Evolutionary conservation across 1,284 basidiomycete genomes (phyloP).

Genomic region (Heimioporus retisporus): DNA sequence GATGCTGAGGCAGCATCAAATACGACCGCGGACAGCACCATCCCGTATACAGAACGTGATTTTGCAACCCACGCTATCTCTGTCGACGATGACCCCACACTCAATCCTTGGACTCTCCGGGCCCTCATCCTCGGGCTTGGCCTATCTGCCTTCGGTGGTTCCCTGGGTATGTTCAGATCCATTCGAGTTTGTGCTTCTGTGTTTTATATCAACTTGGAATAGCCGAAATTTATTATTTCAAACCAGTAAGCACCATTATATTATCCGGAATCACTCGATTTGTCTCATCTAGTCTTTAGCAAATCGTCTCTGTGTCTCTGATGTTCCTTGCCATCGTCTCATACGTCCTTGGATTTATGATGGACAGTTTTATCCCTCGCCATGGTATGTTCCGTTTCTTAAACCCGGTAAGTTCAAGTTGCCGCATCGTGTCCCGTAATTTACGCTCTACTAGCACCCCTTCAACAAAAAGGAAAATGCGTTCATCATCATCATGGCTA

Average conservation of each 20-base stretch:
- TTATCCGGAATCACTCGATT: background rate
- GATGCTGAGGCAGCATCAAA: too few species aligned
- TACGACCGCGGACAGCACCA: conserved; percentile 12
- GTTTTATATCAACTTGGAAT: conserved; percentile 4
- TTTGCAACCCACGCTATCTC: conserved; percentile 64
- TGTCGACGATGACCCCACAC: conserved; percentile 62
- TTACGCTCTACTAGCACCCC: conserved; percentile 44
- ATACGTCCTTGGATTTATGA: conserved; percentile 51
- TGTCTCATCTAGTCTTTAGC: conserved; percentile 30
- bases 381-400: conserved; percentile 60
- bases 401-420: conserved; percentile 57
- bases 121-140: conserved; percentile 69
- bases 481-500: conserved; percentile 75
- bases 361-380: conserved; percentile 59
- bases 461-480: conserved; percentile 66
- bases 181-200: background rate
- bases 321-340: conserved; percentile 62
- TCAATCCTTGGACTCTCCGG: conserved; percentile 69
- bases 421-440: conserved; percentile 16
- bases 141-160: conserved; percentile 66
- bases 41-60: conserved; percentile 57
- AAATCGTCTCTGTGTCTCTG: conserved; percentile 61
- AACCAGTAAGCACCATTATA: conserved; percentile 48
- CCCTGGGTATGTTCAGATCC: background rate
- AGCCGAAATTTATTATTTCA: conserved; percentile 73